These are phyloP conservation scores for Pluteus cervinus DNA, from an alignment of 768 basidiomycete genomes.

Conservation along the genomic window DNA sequence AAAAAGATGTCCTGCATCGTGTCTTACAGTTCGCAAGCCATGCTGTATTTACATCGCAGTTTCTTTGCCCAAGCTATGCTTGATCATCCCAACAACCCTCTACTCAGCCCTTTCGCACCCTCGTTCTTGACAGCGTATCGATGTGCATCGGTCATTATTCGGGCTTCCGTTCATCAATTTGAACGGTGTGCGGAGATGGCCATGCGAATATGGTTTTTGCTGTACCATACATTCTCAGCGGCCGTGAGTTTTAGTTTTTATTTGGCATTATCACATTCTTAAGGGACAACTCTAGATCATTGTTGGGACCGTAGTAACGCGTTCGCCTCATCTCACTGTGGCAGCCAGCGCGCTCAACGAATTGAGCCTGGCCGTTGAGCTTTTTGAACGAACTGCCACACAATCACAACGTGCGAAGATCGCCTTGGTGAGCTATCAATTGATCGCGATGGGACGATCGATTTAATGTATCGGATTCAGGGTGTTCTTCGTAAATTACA, in stretches of 20 bases:
- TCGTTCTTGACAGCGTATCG: constrained; percentile 52
- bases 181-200: constrained; percentile 41
- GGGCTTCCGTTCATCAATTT: constrained; percentile 41
- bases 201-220: constrained; percentile 44
- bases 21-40: constrained; percentile 22
- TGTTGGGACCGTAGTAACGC: constrained; percentile 54
- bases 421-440: constrained; percentile 30
- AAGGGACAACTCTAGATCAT: constrained; percentile 34
- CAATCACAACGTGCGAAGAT: constrained; percentile 41
- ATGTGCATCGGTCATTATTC: constrained; percentile 45
- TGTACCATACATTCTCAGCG: constrained; percentile 45
- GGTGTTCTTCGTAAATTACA: constrained; percentile 37
- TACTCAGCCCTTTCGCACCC: constrained; percentile 48
- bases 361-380: constrained; percentile 35
- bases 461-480: constrained; percentile 15
- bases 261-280: no score
- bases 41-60: constrained; percentile 50
- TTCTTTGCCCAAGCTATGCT: constrained; percentile 56
- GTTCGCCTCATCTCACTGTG: constrained; percentile 44
- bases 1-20: not conserved
- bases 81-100: constrained; percentile 46
- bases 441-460: not conserved
- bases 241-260: constrained; percentile 27
- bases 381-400: constrained; percentile 39
- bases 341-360: constrained; percentile 45